These are phyloP conservation scores for Xylaria sp. DNA, from an alignment of 2,329 filamentous ascomycete genomes.

Conservation along the genomic window DNA sequence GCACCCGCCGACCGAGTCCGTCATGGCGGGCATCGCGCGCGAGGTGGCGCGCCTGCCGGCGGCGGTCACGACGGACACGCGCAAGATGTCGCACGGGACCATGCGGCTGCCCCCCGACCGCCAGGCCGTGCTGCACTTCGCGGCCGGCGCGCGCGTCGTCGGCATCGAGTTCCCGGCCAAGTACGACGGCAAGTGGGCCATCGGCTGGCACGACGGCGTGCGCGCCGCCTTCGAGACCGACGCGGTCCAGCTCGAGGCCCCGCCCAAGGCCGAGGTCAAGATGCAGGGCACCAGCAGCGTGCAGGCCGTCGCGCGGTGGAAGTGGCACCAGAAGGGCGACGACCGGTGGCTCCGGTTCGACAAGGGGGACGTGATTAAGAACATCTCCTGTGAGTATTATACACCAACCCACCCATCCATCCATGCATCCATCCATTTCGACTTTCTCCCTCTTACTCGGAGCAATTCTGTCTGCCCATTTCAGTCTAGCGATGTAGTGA, in stretches of 20 bases:
- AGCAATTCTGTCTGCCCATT: too few species aligned
- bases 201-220: conserved; percentile 66
- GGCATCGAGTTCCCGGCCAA: conserved; percentile 63
- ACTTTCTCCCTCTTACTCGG: too few species aligned
- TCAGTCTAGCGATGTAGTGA: too few species aligned
- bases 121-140: conserved; percentile 59
- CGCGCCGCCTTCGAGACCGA: conserved; percentile 63
- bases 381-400: conserved; percentile 57
- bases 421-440: too few species aligned
- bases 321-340: conserved; percentile 60
- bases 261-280: conserved; percentile 59
- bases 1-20: conserved; percentile 54
- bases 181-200: conserved; percentile 67
- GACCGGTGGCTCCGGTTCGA: conserved; percentile 69
- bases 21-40: conserved; percentile 54
- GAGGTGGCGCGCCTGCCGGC: conserved; percentile 58
- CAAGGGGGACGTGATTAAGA: conserved; percentile 74
- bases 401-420: background rate
- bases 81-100: conserved; percentile 58
- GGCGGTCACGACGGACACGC: conserved; percentile 59
- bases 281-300: conserved; percentile 60
- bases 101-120: conserved; percentile 59
- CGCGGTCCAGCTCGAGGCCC: conserved; percentile 60
- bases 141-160: conserved; percentile 60
- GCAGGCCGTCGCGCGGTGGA: conserved; percentile 64